Evolutionary conservation across 495 filamentous ascomycete genomes (phyloP).

Genomic region (Aspergillus taichungensis): DNA sequence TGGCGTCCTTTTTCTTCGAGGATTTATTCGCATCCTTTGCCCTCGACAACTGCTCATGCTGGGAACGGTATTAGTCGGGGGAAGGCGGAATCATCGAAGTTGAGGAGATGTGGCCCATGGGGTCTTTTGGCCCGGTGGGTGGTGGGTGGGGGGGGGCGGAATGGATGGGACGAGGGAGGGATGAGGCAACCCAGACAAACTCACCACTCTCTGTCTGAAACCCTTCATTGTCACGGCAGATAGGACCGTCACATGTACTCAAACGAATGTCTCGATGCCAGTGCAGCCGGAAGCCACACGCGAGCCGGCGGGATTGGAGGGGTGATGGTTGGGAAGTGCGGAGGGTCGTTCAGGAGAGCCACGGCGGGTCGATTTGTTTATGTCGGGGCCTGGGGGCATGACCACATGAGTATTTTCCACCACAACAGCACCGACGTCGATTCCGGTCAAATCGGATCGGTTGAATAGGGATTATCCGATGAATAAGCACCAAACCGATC

Average conservation of each 20-base stretch:
- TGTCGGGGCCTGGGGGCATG: slow-evolving; percentile 23
- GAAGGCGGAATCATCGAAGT: slow-evolving; percentile 4
- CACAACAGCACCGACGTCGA: slow-evolving; percentile 5
- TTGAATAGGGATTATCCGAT: background rate
- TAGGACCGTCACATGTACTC: slow-evolving; percentile 35
- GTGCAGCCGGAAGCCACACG: slow-evolving; percentile 34
- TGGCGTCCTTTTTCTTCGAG: slow-evolving; percentile 84
- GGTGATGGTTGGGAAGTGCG: slow-evolving; percentile 10
- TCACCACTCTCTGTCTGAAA: slow-evolving; percentile 95
- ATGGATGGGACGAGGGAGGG: slow-evolving; percentile 6
- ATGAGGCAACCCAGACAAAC: slow-evolving; percentile 28
- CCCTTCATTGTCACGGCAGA: slow-evolving; percentile 72
- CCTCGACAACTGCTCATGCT: slow-evolving; percentile 88
- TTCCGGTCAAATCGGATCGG: slow-evolving; percentile 2
- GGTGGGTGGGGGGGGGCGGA: slow-evolving; percentile 7
- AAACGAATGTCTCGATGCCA: slow-evolving; percentile 22
- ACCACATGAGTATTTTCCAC: slow-evolving; percentile 23
- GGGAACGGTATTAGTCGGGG: slow-evolving; percentile 25
- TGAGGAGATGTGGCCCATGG: background rate
- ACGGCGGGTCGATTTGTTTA: slow-evolving; percentile 22
- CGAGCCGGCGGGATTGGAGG: slow-evolving; percentile 27
- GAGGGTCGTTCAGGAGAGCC: slow-evolving; percentile 17
- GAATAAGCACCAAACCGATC: background rate
- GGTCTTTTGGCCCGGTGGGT: slow-evolving; percentile 6
- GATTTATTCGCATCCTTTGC: slow-evolving; percentile 87